Conservation (phyloP, 1,284 basidiomycete genomes). For the Irpex sp. region DNA sequence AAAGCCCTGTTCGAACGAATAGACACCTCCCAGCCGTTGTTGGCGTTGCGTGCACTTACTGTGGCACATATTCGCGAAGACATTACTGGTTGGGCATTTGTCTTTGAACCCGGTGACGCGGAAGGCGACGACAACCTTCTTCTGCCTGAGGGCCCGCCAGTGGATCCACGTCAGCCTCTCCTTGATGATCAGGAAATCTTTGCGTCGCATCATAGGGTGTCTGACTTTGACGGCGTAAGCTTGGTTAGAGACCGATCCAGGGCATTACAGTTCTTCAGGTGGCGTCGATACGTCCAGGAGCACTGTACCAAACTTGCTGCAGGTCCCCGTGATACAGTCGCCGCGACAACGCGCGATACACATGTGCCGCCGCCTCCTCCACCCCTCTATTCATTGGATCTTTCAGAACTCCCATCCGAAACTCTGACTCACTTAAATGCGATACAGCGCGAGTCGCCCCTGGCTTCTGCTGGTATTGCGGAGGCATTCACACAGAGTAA, state of each 20-base stretch:
- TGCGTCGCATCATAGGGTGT: neutral
- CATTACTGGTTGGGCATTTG: neutral
- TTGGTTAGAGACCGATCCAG: neutral
- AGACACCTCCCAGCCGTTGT: neutral
- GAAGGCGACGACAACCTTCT: neutral
- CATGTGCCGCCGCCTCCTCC: neutral
- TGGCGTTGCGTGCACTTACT: conserved; percentile 1
- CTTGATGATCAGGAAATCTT: conserved; percentile 1
- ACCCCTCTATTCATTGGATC: neutral
- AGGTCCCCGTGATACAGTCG: neutral
- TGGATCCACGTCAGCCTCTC: conserved; percentile 3
- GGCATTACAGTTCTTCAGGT: conserved; percentile 4
- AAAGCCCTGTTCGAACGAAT: neutral
- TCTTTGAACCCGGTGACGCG: neutral
- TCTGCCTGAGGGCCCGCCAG: conserved; percentile 4
- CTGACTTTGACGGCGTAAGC: conserved; percentile 3
- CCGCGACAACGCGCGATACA: neutral
- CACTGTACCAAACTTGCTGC: conserved; percentile 1
- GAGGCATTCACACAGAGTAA: conserved; percentile 2
- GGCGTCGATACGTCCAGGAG: neutral
- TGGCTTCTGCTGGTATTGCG: neutral
- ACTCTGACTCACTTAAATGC: neutral
- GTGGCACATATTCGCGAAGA: neutral
- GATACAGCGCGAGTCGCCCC: conserved; percentile 1
- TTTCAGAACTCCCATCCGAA: conserved; percentile 2